These are phyloP conservation scores for Golovinomyces cichoracearum DNA, from an alignment of 2,329 filamentous ascomycete genomes.

Conservation along the genomic window DNA sequence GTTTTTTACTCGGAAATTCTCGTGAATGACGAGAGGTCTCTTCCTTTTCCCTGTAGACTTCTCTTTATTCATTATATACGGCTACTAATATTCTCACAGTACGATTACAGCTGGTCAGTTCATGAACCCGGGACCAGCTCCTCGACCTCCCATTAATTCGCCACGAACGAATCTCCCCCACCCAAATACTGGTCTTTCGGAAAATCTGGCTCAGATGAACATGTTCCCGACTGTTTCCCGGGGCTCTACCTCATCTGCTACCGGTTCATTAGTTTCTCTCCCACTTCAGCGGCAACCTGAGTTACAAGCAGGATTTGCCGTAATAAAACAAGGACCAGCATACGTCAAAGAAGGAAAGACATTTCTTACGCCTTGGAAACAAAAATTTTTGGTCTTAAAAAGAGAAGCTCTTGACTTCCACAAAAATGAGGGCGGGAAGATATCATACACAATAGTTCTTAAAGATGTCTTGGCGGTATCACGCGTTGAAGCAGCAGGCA, in stretches of 20 bases:
- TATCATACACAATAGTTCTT: conserved; percentile 61
- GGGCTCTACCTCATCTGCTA: conserved; percentile 34
- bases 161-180: conserved; percentile 60
- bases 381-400: conserved; percentile 72
- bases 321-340: conserved; percentile 62
- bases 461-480: conserved; percentile 76
- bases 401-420: conserved; percentile 87
- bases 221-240: conserved; percentile 42
- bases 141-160: conserved; percentile 62
- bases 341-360: conserved; percentile 77
- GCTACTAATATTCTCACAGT: conserved; percentile 16
- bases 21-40: conserved; percentile 1
- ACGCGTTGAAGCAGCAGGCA: conserved; percentile 69
- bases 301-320: conserved; percentile 39
- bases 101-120: conserved; percentile 42
- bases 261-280: conserved; percentile 45
- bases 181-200: conserved; percentile 41
- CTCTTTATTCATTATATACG: background rate
- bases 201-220: conserved; percentile 55
- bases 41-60: background rate
- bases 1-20: background rate
- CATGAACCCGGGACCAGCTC: conserved; percentile 92
- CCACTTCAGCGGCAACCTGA: conserved; percentile 36
- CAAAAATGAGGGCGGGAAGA: conserved; percentile 70
- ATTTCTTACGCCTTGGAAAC: conserved; percentile 66